These are phyloP conservation scores for Backusella tuberculispora DNA, from an alignment of 192 early-diverging fungal species.

Conservation along the genomic window DNA sequence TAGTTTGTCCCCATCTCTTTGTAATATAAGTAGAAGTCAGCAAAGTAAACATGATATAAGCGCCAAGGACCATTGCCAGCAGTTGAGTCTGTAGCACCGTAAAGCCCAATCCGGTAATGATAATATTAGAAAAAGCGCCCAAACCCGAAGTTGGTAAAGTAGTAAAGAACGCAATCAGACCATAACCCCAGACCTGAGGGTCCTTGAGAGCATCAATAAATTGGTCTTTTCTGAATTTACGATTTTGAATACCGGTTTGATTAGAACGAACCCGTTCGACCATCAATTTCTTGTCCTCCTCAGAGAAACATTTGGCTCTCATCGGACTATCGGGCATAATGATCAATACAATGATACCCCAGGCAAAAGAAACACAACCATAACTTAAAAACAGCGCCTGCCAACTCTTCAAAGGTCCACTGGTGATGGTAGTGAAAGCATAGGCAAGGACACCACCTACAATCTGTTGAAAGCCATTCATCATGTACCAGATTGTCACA, in stretches of 20 bases:
- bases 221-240: constrained; percentile 26
- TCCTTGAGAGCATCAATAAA: constrained; percentile 19
- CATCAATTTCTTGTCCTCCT: constrained; percentile 32
- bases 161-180: constrained; percentile 23
- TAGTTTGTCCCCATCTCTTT: constrained; percentile 17
- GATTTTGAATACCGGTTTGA: constrained; percentile 26
- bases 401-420: constrained; percentile 27
- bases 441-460: constrained; percentile 28
- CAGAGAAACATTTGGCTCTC: constrained; percentile 32
- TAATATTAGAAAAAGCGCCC: constrained; percentile 28
- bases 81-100: constrained; percentile 30
- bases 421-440: constrained; percentile 30
- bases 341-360: constrained; percentile 10
- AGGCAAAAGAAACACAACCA: constrained; percentile 16
- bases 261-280: constrained; percentile 28
- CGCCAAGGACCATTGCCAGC: constrained; percentile 25
- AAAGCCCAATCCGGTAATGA: constrained; percentile 28
- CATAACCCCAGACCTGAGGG: constrained; percentile 21
- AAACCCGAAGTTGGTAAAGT: constrained; percentile 27
- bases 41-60: constrained; percentile 25
- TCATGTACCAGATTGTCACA: constrained; percentile 28
- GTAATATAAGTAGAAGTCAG: constrained; percentile 18
- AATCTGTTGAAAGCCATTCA: constrained; percentile 32
- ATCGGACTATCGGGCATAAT: constrained; percentile 31
- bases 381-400: constrained; percentile 29